Conservation (phyloP, 129 eudicot genomes). For the Flaveria trinervia region DNA sequence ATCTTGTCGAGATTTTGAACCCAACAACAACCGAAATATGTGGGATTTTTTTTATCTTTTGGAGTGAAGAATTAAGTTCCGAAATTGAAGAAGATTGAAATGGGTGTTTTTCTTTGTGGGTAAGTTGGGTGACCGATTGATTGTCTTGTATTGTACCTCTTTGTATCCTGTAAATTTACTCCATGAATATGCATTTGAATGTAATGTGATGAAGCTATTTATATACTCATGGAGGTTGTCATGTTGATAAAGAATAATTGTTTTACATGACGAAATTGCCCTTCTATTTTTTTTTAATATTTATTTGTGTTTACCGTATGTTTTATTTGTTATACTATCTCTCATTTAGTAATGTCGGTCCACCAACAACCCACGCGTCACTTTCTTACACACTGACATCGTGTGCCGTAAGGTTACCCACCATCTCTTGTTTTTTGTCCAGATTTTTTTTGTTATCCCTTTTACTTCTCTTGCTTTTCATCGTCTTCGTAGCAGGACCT, state of each 20-base stretch:
- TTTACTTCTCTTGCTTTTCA: too few species aligned
- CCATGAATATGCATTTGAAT: constrained; percentile 20
- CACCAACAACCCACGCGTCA: too few species aligned
- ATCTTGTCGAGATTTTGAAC: constrained; percentile 4
- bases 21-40: not conserved
- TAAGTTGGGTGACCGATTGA: not conserved
- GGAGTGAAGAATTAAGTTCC: constrained; percentile 1
- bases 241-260: constrained; percentile 1
- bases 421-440: too few species aligned
- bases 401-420: too few species aligned
- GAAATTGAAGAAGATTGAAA: constrained; percentile 1
- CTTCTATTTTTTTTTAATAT: not conserved
- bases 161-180: constrained; percentile 24
- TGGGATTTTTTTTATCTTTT: not conserved
- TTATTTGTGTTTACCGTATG: not conserved
- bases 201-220: constrained; percentile 8
- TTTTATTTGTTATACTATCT: not conserved
- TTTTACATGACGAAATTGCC: constrained; percentile 31
- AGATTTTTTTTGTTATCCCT: too few species aligned
- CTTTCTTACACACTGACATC: too few species aligned
- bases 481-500: too few species aligned
- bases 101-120: constrained; percentile 13
- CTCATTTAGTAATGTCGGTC: not conserved
- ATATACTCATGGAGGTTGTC: constrained; percentile 16
- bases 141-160: constrained; percentile 14